These are phyloP conservation scores for Ogataea chonburiensis DNA, from an alignment of 805 yeast genomes.

Conservation along the genomic window DNA sequence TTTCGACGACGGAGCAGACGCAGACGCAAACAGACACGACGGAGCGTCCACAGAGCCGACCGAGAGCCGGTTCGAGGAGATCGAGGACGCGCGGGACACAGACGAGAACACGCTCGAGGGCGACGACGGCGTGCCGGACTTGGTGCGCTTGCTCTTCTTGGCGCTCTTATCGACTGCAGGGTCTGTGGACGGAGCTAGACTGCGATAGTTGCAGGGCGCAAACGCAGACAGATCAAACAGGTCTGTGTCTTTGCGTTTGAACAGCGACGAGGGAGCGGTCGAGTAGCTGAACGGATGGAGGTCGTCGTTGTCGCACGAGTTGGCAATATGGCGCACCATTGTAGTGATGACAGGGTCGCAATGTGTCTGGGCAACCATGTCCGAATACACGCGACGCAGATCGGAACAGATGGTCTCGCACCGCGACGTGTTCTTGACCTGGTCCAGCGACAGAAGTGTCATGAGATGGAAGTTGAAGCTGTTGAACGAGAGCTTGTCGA, in stretches of 20 bases:
- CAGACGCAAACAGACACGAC: conserved; percentile 31
- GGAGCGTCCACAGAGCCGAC: conserved; percentile 25
- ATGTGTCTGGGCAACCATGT: conserved; percentile 21
- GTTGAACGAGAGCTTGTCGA: conserved; percentile 29
- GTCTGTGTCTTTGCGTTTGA: conserved; percentile 21
- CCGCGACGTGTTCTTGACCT: conserved; percentile 12
- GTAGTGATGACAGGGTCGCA: conserved; percentile 25
- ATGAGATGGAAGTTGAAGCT: conserved; percentile 35
- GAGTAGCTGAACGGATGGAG: conserved; percentile 25
- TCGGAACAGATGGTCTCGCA: background rate
- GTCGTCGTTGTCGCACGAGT: conserved; percentile 24
- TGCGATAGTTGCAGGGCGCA: conserved; percentile 19
- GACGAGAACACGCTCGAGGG: conserved; percentile 31
- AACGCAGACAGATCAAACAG: conserved; percentile 33
- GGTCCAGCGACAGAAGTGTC: conserved; percentile 27
- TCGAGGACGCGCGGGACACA: conserved; percentile 30
- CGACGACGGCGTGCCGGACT: conserved; percentile 29
- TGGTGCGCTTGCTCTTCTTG: conserved; percentile 21
- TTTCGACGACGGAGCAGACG: conserved; percentile 23
- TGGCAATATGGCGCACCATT: conserved; percentile 22
- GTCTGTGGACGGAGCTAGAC: conserved; percentile 15
- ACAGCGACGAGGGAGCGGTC: conserved; percentile 21
- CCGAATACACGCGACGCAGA: conserved; percentile 21
- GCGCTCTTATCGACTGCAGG: conserved; percentile 15
- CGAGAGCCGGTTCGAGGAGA: conserved; percentile 30